Evolutionary conservation across 2,329 filamentous ascomycete genomes (phyloP), one percentile per base, ranked within the genome.

Genomic region (Neofusicoccum parvum): DNA sequence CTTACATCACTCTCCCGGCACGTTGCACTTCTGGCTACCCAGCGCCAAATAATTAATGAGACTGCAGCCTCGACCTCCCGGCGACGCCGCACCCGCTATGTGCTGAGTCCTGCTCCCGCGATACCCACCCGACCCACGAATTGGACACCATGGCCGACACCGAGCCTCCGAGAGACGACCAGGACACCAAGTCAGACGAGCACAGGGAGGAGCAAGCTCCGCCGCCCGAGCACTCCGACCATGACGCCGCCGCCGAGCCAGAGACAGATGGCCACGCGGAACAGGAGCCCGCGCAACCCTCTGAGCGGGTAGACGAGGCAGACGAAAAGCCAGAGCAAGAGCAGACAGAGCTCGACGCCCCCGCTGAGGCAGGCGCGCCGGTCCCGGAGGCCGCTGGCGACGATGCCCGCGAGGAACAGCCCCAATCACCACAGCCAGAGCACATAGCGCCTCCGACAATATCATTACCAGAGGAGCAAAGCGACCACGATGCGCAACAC

Each of bases 61-160:
- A 63, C 49, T 39, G 20, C 39, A 12, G 34, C 48, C 46, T 11
- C 36, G 20, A 9, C 39, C 20, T 15, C 37, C 20, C 5, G 14
- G 27, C 5, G 15, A 14, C 41, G 32, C 51, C 10, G 17, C 45
- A 27, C 51, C 41, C 62, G 62, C 62, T 46, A 65, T 65, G 62
- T 20, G 45, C 43, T 65, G 62, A 65, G 62, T n/a, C 43, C 32
- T 56, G 50, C 27, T 4, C 12, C 50, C 36, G 51, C 43, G 10
- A 15, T 15, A 32, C 23, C 43, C 17, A 32, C 66, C 67, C 64
- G 67, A 66, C 64, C 68, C 49, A 51, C 67, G 53, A 68, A 56
- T 64, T 58, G 51, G 45, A 64, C 71, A 72, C 71, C 68, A 78
- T 78, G 76, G 74, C 76, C 72, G 74, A 75, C 72, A 68, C 69